Percentiles rank a stretch among this genome's conserved stretches.
These are phyloP conservation scores for Russula sp. DNA, from an alignment of 768 basidiomycete genomes.

Conservation along the genomic window DNA sequence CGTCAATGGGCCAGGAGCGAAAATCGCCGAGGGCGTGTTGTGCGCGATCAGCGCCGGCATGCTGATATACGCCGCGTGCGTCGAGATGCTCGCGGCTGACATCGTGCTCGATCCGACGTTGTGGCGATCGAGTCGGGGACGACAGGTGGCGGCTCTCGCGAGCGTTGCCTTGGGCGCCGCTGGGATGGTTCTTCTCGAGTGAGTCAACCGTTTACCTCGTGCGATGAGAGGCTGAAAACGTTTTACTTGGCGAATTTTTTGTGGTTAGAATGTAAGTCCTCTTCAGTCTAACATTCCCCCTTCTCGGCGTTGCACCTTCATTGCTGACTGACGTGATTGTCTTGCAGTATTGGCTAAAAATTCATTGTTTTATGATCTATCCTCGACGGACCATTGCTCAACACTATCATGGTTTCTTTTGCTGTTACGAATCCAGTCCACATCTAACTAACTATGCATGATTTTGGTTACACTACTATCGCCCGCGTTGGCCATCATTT, in stretches of 20 bases:
- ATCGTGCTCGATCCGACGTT: constrained; percentile 66
- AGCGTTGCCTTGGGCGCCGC: constrained; percentile 55
- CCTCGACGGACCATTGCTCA: no score
- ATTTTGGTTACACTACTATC: no score
- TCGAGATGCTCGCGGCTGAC: constrained; percentile 84
- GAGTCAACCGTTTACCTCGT: constrained; percentile 14
- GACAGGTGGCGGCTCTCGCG: constrained; percentile 48
- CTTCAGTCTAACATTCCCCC: no score
- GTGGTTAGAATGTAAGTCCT: not conserved
- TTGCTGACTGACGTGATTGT: no score
- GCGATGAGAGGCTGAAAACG: not conserved
- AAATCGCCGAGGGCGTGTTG: constrained; percentile 64
- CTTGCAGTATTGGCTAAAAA: no score
- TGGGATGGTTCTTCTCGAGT: constrained; percentile 56
- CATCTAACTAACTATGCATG: no score
- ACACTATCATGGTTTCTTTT: no score
- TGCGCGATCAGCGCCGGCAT: constrained; percentile 77
- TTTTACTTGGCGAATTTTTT: not conserved
- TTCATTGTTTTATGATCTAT: no score
- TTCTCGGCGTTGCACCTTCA: no score
- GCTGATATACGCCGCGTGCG: constrained; percentile 75
- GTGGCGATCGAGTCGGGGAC: constrained; percentile 33
- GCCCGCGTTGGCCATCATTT: no score
- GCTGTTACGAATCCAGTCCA: no score
- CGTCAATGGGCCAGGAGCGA: constrained; percentile 36